Percentiles rank a stretch among this genome's conserved stretches.
Evolutionary conservation across 495 filamentous ascomycete species (phyloP).

Genomic region (Xylaria telfairii): DNA sequence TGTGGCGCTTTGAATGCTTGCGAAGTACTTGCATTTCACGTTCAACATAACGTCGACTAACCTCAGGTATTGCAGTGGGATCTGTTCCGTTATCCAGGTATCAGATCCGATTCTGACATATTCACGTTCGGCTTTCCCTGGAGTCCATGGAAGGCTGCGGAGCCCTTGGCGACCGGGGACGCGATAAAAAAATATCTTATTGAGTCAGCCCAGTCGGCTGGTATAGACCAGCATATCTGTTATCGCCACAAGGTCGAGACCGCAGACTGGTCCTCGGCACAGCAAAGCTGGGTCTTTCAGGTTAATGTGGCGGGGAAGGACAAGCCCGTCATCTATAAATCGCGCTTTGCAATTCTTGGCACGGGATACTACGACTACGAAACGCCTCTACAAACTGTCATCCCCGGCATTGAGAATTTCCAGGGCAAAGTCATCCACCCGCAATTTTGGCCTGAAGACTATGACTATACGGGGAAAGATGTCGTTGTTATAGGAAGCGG

Average conservation of each 20-base stretch:
- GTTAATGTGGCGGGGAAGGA: slow-evolving; percentile 52
- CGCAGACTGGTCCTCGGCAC: slow-evolving; percentile 64
- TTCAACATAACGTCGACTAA: not conserved
- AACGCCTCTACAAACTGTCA: slow-evolving; percentile 58
- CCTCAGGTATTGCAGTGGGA: slow-evolving; percentile 53
- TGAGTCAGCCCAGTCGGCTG: slow-evolving; percentile 61
- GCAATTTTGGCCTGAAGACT: slow-evolving; percentile 66
- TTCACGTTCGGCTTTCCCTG: slow-evolving; percentile 67
- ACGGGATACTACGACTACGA: slow-evolving; percentile 76
- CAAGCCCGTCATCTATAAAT: slow-evolving; percentile 45
- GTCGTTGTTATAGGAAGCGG: slow-evolving; percentile 64
- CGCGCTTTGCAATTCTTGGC: slow-evolving; percentile 65
- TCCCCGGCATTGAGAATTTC: slow-evolving; percentile 67
- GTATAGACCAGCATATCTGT: slow-evolving; percentile 67
- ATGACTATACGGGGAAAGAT: slow-evolving; percentile 57
- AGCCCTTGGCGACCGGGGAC: slow-evolving; percentile 64
- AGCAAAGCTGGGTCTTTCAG: slow-evolving; percentile 66
- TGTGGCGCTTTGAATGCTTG: not conserved
- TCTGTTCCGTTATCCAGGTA: slow-evolving; percentile 73
- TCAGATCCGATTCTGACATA: slow-evolving; percentile 71
- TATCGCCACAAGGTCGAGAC: slow-evolving; percentile 62
- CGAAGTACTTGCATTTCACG: not conserved
- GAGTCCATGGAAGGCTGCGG: slow-evolving; percentile 63
- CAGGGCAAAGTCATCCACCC: slow-evolving; percentile 63
- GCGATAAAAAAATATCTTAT: slow-evolving; percentile 68